Conservation (phyloP, 371 early-diverging fungal species). For the Circinella umbellata region DNA sequence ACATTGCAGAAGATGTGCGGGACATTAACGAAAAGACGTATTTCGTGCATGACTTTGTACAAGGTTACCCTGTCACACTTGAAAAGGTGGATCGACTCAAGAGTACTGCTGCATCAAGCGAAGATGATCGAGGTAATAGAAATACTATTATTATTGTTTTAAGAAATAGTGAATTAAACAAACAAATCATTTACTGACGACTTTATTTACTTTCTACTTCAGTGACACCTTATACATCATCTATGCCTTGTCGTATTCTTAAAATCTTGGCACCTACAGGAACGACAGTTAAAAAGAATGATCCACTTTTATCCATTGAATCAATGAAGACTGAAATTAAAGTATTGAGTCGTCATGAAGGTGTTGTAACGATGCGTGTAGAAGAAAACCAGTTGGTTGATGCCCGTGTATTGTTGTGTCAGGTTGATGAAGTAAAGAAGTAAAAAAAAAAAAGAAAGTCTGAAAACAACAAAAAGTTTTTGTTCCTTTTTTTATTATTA, state of each 20-base stretch:
- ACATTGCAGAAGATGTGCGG: slow-evolving; percentile 52
- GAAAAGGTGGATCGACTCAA: slow-evolving; percentile 55
- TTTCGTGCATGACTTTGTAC: slow-evolving; percentile 61
- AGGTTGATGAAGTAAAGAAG: slow-evolving; percentile 48
- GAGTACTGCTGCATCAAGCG: slow-evolving; percentile 43
- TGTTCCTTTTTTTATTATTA: too few species aligned
- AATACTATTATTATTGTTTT: not conserved
- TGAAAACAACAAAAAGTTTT: too few species aligned
- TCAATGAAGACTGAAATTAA: slow-evolving; percentile 82
- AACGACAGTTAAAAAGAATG: slow-evolving; percentile 62
- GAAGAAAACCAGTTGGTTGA: slow-evolving; percentile 71
- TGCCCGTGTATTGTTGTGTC: slow-evolving; percentile 69
- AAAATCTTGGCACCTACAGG: slow-evolving; percentile 63
- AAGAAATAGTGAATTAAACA: not conserved
- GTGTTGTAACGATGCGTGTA: slow-evolving; percentile 64
- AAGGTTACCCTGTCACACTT: slow-evolving; percentile 56
- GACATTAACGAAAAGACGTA: slow-evolving; percentile 52
- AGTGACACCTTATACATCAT: slow-evolving; percentile 73
- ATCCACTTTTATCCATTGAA: slow-evolving; percentile 71
- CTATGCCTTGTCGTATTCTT: slow-evolving; percentile 78
- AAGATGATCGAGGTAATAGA: slow-evolving; percentile 48
- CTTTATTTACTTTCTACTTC: slow-evolving; percentile 6
- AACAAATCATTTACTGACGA: too few species aligned
- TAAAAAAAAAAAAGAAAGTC: not conserved
- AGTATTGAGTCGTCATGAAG: slow-evolving; percentile 65